Evolutionary conservation across 108 stramenopile species (phyloP), one percentile per base, ranked within the genome.

Genomic region (Skeletonema potamos): DNA sequence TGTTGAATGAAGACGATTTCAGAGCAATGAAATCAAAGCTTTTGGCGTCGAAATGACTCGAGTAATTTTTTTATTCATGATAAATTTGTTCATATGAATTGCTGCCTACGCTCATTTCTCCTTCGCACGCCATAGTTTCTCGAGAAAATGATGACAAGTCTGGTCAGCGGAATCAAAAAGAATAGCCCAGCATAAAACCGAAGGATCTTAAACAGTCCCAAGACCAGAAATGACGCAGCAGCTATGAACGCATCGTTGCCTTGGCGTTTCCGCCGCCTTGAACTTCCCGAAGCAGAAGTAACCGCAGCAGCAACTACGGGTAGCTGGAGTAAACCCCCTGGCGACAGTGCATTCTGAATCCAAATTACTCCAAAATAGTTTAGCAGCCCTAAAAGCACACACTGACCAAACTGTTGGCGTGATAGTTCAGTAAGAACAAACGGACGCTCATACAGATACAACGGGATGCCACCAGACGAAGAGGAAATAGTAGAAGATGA

Each of bases 331-430:
- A 82, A 59, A 10, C 90, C 93, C 13, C 87, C 89, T 12, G 77
- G 74, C 29, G 62, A 68, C 10, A 87, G n/a, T 7, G 89, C 84
- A 58, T 76, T 85, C 34, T 73, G 61, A 34, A 92, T 73, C 88
- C 86, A 89, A 20, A 86, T 58, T 27, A 95, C 88, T 10, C 93
- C 93, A 51, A 91, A 44, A 59, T 77, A 86, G 62, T 95, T 95
- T 7, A 95, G 70, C 0, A 75, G 48, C 20, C 88, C 89, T 20
- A 92, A 44, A 12, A 82, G 11, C 0, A 85, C 63, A 72, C 93
- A 95, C 24, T 75, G 75, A 12, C 76, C 58, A 67, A 95, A 92
- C 54, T 92, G 87, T 8, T 75, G 74, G 17, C 36, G 46, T 1
- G 79, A 56, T 20, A 95, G 73, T 11, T 74, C 64, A 7, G 93